A percentile compares a stretch with the other conserved stretches of the same genome.
Evolutionary conservation across 352 stramenopile genomes (phyloP).

Genomic region (Phytophthora melonis): DNA sequence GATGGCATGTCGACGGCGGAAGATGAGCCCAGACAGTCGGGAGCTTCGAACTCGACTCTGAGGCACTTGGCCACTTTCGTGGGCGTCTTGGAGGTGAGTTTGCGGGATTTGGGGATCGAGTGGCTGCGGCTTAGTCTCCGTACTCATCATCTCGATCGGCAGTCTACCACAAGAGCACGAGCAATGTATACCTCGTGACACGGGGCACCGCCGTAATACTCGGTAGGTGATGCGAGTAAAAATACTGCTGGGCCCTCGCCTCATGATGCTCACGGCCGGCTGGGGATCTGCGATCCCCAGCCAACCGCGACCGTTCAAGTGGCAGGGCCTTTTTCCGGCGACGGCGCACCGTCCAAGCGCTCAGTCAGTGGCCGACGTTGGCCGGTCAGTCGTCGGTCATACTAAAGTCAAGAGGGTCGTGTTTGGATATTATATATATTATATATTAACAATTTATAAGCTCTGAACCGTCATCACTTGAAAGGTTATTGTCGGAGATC

Average conservation of each 20-base stretch:
- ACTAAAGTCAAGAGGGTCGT: too few species aligned
- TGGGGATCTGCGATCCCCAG: too few species aligned
- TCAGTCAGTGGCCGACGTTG: too few species aligned
- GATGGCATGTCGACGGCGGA: slow-evolving; percentile 23
- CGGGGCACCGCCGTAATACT: background rate
- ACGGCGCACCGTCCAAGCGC: too few species aligned
- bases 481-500: slow-evolving; percentile 3
- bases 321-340: too few species aligned
- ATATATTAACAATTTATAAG: too few species aligned
- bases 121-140: background rate
- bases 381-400: too few species aligned
- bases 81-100: background rate
- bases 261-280: too few species aligned
- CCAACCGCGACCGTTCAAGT: too few species aligned
- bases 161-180: background rate
- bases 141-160: slow-evolving; percentile 1
- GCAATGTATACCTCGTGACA: background rate
- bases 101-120: background rate
- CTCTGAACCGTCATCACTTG: background rate
- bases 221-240: background rate
- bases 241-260: too few species aligned
- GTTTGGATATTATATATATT: too few species aligned
- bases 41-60: background rate
- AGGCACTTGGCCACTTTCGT: background rate
- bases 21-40: background rate